Conservation (phyloP, 805 yeast species). For the Osmozyma mogii region DNA sequence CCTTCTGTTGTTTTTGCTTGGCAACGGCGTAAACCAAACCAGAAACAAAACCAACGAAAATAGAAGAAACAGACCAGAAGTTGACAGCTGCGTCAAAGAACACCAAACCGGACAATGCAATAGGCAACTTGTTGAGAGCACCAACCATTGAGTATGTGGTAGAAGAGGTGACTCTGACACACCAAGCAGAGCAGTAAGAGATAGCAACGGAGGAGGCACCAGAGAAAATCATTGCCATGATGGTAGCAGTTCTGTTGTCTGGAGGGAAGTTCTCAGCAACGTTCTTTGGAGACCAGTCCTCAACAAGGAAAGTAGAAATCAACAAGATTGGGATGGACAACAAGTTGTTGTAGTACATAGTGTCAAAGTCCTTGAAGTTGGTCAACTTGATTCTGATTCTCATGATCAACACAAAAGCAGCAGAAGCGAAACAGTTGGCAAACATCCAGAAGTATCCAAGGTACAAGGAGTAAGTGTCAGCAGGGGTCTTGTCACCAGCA, state of each 20-base stretch:
- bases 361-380: conserved; percentile 92
- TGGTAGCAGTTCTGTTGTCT: conserved; percentile 57
- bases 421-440: conserved; percentile 87
- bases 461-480: conserved; percentile 39
- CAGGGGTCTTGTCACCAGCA: conserved; percentile 30
- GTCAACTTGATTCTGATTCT: conserved; percentile 97
- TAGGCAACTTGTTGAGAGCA: conserved; percentile 95
- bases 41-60: conserved; percentile 87
- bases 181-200: conserved; percentile 99
- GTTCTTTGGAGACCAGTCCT: conserved; percentile 89
- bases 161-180: conserved; percentile 97
- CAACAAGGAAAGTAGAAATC: conserved; percentile 65
- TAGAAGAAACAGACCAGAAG: conserved; percentile 85
- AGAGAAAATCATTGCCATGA: conserved; percentile 80
- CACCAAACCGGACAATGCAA: conserved; percentile 88
- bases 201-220: conserved; percentile 95
- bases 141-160: conserved; percentile 99
- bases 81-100: conserved; percentile 95
- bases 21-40: conserved; percentile 96
- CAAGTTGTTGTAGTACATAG: conserved; percentile 96
- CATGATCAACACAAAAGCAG: conserved; percentile 88
- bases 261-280: conserved; percentile 71
- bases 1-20: conserved; percentile 77
- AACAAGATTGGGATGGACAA: conserved; percentile 86
- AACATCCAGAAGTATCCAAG: conserved; percentile 97